These are phyloP conservation scores for Mortierella sp. DNA, from an alignment of 371 early-diverging fungal genomes.

Conservation along the genomic window DNA sequence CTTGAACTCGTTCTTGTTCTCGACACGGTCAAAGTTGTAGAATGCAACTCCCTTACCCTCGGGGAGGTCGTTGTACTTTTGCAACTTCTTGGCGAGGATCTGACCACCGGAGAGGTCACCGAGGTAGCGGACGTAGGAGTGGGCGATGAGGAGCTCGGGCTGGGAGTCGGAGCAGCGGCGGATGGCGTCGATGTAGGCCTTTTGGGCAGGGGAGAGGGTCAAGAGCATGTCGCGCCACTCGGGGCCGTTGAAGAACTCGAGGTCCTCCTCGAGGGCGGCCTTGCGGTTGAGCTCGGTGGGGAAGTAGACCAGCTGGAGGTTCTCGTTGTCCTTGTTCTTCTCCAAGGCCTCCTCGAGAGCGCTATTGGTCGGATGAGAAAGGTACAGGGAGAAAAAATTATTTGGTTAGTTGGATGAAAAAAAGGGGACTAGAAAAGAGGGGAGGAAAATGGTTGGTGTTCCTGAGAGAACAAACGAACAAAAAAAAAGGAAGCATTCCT, in stretches of 20 bases:
- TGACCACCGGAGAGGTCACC: slow-evolving; percentile 78
- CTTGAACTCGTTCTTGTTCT: slow-evolving; percentile 71
- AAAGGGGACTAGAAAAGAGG: not conserved
- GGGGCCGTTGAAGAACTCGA: slow-evolving; percentile 68
- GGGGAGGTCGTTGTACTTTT: slow-evolving; percentile 62
- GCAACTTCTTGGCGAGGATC: slow-evolving; percentile 67
- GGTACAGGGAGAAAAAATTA: not conserved
- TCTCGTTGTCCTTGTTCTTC: slow-evolving; percentile 63
- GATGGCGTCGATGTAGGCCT: slow-evolving; percentile 65
- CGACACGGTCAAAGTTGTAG: slow-evolving; percentile 66
- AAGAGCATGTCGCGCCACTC: slow-evolving; percentile 59
- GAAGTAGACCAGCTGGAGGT: slow-evolving; percentile 68
- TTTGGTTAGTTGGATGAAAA: not conserved
- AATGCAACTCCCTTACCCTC: slow-evolving; percentile 64
- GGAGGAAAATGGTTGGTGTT: not conserved
- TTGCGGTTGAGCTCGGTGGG: slow-evolving; percentile 66
- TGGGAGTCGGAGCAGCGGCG: slow-evolving; percentile 61
- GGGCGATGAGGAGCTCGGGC: slow-evolving; percentile 70
- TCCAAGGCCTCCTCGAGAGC: slow-evolving; percentile 69
- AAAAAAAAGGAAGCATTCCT: not conserved
- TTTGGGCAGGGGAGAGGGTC: slow-evolving; percentile 69
- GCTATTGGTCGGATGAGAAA: slow-evolving; percentile 24
- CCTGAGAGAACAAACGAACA: not conserved
- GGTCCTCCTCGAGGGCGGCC: slow-evolving; percentile 62
- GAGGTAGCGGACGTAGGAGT: slow-evolving; percentile 73